Evolutionary conservation across 1,139 yeast species (phyloP).

Genomic region (Arxiozyma bovina): DNA sequence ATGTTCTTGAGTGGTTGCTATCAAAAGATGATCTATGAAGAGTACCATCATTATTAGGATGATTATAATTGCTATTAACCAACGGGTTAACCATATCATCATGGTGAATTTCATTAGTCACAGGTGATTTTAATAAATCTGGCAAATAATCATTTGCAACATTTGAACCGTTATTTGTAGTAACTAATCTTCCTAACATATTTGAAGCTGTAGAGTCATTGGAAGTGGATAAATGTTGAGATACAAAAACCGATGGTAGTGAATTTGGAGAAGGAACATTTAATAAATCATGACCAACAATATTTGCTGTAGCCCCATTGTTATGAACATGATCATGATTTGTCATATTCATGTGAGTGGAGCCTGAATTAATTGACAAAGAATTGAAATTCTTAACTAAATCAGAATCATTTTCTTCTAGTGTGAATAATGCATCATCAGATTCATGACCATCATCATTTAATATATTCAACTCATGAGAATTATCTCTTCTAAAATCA

Average conservation of each 20-base stretch:
- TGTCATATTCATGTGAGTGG: neutral
- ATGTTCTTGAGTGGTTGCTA: slow-evolving; percentile 13
- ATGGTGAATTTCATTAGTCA: neutral
- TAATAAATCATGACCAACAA: neutral
- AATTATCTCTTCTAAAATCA: slow-evolving; percentile 2
- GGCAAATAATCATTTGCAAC: slow-evolving; percentile 19
- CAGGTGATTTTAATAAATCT: slow-evolving; percentile 28
- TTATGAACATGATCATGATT: slow-evolving; percentile 3
- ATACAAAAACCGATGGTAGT: neutral
- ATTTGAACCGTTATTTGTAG: neutral
- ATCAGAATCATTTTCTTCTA: slow-evolving; percentile 33
- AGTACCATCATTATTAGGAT: neutral
- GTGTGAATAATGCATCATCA: slow-evolving; percentile 37
- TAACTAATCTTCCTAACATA: neutral
- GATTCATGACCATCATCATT: slow-evolving; percentile 27
- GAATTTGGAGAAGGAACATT: neutral
- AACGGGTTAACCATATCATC: neutral
- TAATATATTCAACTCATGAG: neutral
- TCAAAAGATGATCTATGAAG: neutral
- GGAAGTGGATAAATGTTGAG: neutral
- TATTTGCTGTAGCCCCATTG: neutral
- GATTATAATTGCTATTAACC: neutral
- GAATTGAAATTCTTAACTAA: slow-evolving; percentile 24
- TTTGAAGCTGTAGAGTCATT: neutral
- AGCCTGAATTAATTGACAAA: slow-evolving; percentile 14